Percentiles rank a stretch among this genome's conserved stretches.
These are phyloP conservation scores for Chrysochromulina tobinii DNA, from an alignment of 78 protist species.

Conservation along the genomic window DNA sequence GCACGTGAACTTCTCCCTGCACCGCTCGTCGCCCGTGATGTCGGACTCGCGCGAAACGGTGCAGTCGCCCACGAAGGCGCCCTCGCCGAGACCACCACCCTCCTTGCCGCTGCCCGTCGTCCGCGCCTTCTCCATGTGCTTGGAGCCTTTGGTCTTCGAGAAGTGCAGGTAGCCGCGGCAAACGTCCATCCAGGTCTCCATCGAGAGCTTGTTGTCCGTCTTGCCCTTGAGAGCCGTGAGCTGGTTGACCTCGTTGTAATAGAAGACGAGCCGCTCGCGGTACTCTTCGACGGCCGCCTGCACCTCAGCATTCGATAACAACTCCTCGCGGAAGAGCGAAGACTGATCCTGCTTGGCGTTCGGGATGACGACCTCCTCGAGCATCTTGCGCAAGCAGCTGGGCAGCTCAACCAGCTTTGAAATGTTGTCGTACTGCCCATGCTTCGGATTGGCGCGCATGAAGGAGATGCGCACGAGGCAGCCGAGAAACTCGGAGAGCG, in stretches of 20 bases:
- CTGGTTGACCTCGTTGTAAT: not conserved
- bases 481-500: not conserved
- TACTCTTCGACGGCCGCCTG: not conserved
- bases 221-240: not conserved
- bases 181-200: not conserved
- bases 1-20: not conserved
- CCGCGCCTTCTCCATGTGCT: too few relatives aligned
- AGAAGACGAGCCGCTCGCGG: not conserved
- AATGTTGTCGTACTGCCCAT: not conserved
- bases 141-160: too few relatives aligned
- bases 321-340: not conserved
- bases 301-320: not conserved
- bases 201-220: too few relatives aligned
- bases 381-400: not conserved
- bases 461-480: not conserved
- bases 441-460: not conserved
- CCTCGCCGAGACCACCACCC: not conserved
- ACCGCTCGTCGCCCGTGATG: too few relatives aligned
- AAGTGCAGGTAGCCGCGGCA: too few relatives aligned
- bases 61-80: too few relatives aligned
- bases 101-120: too few relatives aligned
- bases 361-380: not conserved
- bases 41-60: too few relatives aligned
- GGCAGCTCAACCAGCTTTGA: not conserved
- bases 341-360: not conserved